Evolutionary conservation across 2,329 filamentous ascomycete genomes (phyloP).

Genomic region (Ophiocordyceps camponoti-rufipedis): DNA sequence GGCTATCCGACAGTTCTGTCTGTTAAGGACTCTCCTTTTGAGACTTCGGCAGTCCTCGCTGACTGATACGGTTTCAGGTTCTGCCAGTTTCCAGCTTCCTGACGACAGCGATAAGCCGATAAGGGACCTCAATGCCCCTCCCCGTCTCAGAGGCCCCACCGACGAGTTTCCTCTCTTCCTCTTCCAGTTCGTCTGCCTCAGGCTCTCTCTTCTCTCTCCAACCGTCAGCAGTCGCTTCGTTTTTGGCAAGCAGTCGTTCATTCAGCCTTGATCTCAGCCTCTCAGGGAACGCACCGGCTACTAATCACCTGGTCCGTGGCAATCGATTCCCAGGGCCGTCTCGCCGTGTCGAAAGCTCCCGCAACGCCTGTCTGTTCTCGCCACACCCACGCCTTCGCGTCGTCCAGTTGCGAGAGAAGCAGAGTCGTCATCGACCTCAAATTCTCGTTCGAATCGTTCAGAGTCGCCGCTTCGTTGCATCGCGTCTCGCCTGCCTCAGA

Average conservation of each 20-base stretch:
- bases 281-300: background rate
- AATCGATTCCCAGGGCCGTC: background rate
- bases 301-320: background rate
- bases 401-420: too few species aligned
- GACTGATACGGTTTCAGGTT: background rate
- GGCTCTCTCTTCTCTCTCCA: background rate
- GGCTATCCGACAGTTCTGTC: too few species aligned
- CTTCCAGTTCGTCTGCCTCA: background rate
- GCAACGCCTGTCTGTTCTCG: too few species aligned
- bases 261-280: background rate
- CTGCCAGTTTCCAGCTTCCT: background rate
- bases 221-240: background rate
- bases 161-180: background rate
- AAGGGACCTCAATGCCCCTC: background rate
- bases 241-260: conserved; percentile 2
- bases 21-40: too few species aligned
- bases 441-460: background rate
- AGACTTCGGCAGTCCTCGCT: background rate
- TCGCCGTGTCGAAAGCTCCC: background rate
- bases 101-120: conserved; percentile 1
- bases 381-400: too few species aligned
- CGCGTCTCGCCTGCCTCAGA: too few species aligned
- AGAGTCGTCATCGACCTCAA: too few species aligned
- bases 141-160: background rate
- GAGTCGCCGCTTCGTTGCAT: background rate